Evolutionary conservation across 2,329 filamentous ascomycete genomes (phyloP).

Genomic region (Epichloe bromicola): DNA sequence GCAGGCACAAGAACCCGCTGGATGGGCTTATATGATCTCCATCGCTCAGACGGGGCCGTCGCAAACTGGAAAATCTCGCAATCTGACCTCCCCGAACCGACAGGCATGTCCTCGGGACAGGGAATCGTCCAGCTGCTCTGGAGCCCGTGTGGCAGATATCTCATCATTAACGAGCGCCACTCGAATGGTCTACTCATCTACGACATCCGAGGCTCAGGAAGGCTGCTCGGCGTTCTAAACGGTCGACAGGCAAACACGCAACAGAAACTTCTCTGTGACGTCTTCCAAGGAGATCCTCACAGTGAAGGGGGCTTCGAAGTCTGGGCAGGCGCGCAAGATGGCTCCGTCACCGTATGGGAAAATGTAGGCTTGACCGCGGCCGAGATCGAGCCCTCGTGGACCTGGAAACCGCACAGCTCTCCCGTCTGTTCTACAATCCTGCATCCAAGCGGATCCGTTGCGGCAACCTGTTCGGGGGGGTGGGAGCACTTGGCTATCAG

Average conservation of each 20-base stretch:
- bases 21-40: conserved; percentile 50
- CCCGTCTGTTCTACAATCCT: conserved; percentile 37
- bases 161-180: conserved; percentile 48
- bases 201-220: conserved; percentile 46
- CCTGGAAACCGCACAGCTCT: conserved; percentile 34
- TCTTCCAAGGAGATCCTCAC: conserved; percentile 30
- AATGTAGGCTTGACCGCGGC: conserved; percentile 36
- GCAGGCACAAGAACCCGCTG: conserved; percentile 53
- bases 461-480: conserved; percentile 43
- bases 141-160: conserved; percentile 51
- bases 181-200: conserved; percentile 44
- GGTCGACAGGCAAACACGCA: conserved; percentile 39
- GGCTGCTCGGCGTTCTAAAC: conserved; percentile 39
- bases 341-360: conserved; percentile 46
- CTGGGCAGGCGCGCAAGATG: conserved; percentile 45
- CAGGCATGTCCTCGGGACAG: conserved; percentile 38
- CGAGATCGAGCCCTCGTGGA: conserved; percentile 31
- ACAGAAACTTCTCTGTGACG: conserved; percentile 42
- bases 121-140: conserved; percentile 49
- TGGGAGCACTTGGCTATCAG: conserved; percentile 25
- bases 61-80: conserved; percentile 48
- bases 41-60: conserved; percentile 37
- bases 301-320: conserved; percentile 39
- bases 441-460: conserved; percentile 41
- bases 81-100: conserved; percentile 29